Evolutionary conservation across 2,329 filamentous ascomycete species (phyloP), one percentile per base, ranked within the genome.

Genomic region (Fusarium nodosum): DNA sequence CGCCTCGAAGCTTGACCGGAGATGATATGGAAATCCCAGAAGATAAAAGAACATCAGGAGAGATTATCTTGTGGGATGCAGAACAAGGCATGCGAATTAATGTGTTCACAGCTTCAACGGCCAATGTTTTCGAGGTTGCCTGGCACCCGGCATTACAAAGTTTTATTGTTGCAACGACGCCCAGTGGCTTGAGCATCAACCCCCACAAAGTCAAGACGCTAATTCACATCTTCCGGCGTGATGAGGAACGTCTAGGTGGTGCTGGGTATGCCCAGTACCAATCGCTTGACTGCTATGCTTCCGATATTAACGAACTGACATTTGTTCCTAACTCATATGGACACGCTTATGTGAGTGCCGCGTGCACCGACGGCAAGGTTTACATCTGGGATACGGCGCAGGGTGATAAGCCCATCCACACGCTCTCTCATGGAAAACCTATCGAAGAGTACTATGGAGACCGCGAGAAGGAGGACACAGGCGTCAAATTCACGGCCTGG

Each of bases 401-500:
- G 13, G 83, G 82, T n/a, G 86, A 89, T 66, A 77, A 80, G 38
- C 85, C 87, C 0, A 83, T 88, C 24, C 87, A 90, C 70, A 76
- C 84, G 3, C 79, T 91, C 0, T 68, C 78, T 9, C 88, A 91
- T 65, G 87, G 85, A 12, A 77, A 78, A 38, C 81, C 79, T 0
- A 67, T 82, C 4, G 80, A 82, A 15, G 78, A 80, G 31, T 78
- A 82, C 34, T 64, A 78, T 6, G 81, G 80, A 2, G 82, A 87
- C 38, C 77, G 84, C 15, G 86, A 88, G 60, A 78, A 80, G 11
- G 86, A 87, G 52, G 88, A 90, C 60, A 85, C 86, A 0, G 88
- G 88, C 3, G 86, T 90, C 42, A 90, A 90, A 72, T 90, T 91
- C 68, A 85, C 84, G 0, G 84, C 87, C 6, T 91, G 88, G 88